Base-by-base conservation (phyloP, 1,139 yeast genomes). In the Hansenula sp. region DNA sequence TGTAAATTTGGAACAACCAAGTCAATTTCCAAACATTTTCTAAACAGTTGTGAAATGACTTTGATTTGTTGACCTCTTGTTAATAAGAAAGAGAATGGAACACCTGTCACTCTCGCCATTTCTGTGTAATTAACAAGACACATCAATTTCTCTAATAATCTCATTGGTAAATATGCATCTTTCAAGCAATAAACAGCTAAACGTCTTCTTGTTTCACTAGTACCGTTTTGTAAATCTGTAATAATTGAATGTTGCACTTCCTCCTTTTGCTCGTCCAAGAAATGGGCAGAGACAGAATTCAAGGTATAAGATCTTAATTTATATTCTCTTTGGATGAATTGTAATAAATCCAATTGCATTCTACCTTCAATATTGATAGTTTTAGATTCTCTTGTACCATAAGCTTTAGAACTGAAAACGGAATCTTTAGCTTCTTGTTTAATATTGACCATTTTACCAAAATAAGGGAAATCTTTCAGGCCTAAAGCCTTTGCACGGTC, bases 31-130 rank as follows among this genome's bases (percentile, higher is more conserved):
- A 89, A 70, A 60, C 99, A 93, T 63, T 93, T 94, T 56, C 99
- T 76, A 65, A 88, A 93, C 43, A 94, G 71, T 67, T 94, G 99
- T 0, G 98, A 91, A 43, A 94, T 82, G 55, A 94, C 99, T 64
- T 94, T 94, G 62, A 94, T 91, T 65, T 94, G 99, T 68, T 94
- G 99, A 33, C 99, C 99, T 60, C 99, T 77, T 13, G 95, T 66
- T 41, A 94, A 68, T 44, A 94, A 73, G 60, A 84, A 93, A 0
- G 96, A 86, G 59, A 94, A 90, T 0, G 99, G 99, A 5, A 94
- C 98, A 50, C 99, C 99, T 0, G 99, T 93, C 33, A 94, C 99
- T 70, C 99, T 85, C 1, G 99, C 97, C 99, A 94, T 94, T 68
- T 94, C 99, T 0, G 98, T 91, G 65, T 94, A 93, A 58, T 94